Conservation (phyloP, 495 filamentous ascomycete genomes). For the Annulohypoxylon stygium region DNA sequence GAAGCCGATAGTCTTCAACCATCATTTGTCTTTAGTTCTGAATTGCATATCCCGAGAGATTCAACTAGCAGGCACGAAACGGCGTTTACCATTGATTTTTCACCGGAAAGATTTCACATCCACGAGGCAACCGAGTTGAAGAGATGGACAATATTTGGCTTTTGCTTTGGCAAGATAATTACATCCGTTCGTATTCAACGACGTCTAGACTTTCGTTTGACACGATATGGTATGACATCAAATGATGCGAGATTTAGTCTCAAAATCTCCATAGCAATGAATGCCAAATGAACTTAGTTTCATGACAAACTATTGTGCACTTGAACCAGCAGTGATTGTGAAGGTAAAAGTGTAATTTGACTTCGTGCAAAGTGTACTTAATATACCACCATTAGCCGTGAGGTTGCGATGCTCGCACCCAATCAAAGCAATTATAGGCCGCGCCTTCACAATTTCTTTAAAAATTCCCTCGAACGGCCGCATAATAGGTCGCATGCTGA, state of each 20-base stretch:
- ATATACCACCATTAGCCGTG: no score
- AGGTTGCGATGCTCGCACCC: no score
- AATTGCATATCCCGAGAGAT: conserved; percentile 16
- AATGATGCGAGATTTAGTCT: background rate
- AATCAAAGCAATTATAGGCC: no score
- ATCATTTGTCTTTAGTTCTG: background rate
- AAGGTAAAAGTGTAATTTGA: no score
- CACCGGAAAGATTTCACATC: background rate
- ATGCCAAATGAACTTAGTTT: background rate
- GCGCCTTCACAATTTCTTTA: no score
- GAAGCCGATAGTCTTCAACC: background rate
- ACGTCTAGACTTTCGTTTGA: conserved; percentile 22
- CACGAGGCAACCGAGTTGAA: conserved; percentile 11
- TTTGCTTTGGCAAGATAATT: conserved; percentile 17
- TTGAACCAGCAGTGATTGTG: no score
- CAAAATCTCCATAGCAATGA: conserved; percentile 24
- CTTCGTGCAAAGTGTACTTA: no score
- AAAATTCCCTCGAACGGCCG: no score
- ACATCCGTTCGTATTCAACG: conserved; percentile 34
- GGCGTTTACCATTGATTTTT: conserved; percentile 23
- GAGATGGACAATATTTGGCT: background rate
- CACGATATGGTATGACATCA: background rate
- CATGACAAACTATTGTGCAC: background rate
- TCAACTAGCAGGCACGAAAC: conserved; percentile 8
- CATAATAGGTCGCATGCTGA: no score